These are phyloP conservation scores for Aspergillus phoenicis DNA, from an alignment of 2,329 filamentous ascomycete genomes.

Conservation along the genomic window DNA sequence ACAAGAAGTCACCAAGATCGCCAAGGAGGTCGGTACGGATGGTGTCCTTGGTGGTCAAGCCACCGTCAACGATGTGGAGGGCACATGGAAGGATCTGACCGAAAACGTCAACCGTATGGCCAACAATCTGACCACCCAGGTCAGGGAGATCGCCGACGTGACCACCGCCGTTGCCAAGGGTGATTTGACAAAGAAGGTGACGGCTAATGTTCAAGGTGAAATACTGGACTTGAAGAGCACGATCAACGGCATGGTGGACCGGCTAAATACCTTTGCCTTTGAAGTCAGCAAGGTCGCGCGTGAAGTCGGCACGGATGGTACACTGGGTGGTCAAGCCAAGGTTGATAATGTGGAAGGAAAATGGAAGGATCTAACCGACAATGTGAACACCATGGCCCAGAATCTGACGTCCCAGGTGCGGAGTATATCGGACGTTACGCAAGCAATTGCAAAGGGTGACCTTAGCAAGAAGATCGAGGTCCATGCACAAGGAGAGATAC, in stretches of 20 bases:
- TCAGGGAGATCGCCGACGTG: conserved; percentile 95
- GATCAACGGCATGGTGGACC: conserved; percentile 69
- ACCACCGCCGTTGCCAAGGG: conserved; percentile 93
- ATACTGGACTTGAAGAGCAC: conserved; percentile 95
- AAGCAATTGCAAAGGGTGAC: conserved; percentile 92
- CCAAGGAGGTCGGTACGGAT: conserved; percentile 94
- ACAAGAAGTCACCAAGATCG: conserved; percentile 93
- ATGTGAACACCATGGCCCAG: conserved; percentile 68
- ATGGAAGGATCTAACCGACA: conserved; percentile 68
- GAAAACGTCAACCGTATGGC: conserved; percentile 98
- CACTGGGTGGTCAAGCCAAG: conserved; percentile 64
- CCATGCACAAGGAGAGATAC: conserved; percentile 90
- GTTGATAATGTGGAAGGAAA: conserved; percentile 68
- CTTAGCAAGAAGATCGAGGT: conserved; percentile 96
- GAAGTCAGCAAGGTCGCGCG: conserved; percentile 68
- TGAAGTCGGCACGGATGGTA: conserved; percentile 66
- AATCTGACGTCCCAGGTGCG: conserved; percentile 71
- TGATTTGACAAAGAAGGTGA: conserved; percentile 94
- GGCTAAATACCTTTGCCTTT: conserved; percentile 65
- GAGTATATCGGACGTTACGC: conserved; percentile 90
- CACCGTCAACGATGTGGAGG: conserved; percentile 92
- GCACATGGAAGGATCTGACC: conserved; percentile 95
- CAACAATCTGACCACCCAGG: conserved; percentile 95
- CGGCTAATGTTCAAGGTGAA: conserved; percentile 89
- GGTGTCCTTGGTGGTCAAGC: conserved; percentile 92